These are phyloP conservation scores for Choanephora cucurbitarum DNA, from an alignment of 371 early-diverging fungal genomes.

Conservation along the genomic window DNA sequence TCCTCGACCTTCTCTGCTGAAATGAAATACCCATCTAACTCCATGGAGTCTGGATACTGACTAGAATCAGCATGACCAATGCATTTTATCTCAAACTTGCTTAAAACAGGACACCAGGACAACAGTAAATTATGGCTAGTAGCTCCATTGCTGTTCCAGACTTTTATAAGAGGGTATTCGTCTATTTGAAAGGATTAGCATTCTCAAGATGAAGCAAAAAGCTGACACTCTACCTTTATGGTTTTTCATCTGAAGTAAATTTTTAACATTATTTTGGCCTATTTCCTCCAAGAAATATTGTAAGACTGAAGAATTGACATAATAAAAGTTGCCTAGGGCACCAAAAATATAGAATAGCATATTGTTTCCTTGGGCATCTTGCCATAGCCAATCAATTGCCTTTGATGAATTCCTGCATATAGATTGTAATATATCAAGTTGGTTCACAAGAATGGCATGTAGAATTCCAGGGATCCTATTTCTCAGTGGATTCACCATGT, in stretches of 20 bases:
- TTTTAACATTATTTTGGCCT: not conserved
- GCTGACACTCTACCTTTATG: no score
- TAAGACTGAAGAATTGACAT: slow-evolving; percentile 42
- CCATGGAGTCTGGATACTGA: not conserved
- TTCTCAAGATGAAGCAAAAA: no score
- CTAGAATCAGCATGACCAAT: no score
- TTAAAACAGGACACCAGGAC: no score
- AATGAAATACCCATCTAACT: slow-evolving; percentile 26
- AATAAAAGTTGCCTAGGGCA: slow-evolving; percentile 26
- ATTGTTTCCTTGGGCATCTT: slow-evolving; percentile 40
- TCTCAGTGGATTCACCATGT: slow-evolving; percentile 4
- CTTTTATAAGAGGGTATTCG: no score
- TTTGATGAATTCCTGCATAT: slow-evolving; percentile 16
- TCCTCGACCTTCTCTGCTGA: slow-evolving; percentile 28
- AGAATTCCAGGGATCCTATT: slow-evolving; percentile 40
- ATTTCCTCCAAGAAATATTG: slow-evolving; percentile 13
- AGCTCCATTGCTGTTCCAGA: no score
- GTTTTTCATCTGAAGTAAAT: not conserved
- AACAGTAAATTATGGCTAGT: no score
- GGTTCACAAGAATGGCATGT: slow-evolving; percentile 44
- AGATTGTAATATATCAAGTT: slow-evolving; percentile 18
- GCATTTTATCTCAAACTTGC: no score
- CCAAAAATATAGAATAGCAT: slow-evolving; percentile 37
- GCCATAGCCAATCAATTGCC: slow-evolving; percentile 33
- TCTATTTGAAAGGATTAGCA: no score